Evolutionary conservation across 345 rosid genomes (phyloP).

Genomic region (Acer yangbiense): DNA sequence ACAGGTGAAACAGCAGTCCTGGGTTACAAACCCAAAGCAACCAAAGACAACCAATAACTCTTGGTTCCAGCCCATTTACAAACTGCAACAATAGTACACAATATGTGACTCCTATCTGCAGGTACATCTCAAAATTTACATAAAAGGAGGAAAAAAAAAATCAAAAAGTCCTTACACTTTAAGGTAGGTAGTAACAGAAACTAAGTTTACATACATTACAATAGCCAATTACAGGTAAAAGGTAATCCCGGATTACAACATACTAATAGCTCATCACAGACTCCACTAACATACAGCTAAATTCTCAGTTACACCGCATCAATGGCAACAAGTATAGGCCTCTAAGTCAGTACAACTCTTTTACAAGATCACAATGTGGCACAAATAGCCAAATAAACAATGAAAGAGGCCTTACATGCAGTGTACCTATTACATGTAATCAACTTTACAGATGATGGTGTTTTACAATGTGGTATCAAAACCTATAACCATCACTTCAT

Average conservation of each 20-base stretch:
- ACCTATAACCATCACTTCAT: slow-evolving; percentile 22
- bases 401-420: slow-evolving; percentile 32
- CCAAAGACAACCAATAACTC: not conserved
- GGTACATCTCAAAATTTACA: slow-evolving; percentile 15
- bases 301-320: slow-evolving; percentile 24
- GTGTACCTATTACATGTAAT: slow-evolving; percentile 32
- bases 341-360: slow-evolving; percentile 25
- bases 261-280: slow-evolving; percentile 16
- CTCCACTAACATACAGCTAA: slow-evolving; percentile 19
- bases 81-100: slow-evolving; percentile 19
- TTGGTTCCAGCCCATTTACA: slow-evolving; percentile 12
- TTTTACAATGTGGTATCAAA: slow-evolving; percentile 23
- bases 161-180: not conserved
- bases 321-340: slow-evolving; percentile 21
- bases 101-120: slow-evolving; percentile 5
- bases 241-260: slow-evolving; percentile 19
- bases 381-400: slow-evolving; percentile 23
- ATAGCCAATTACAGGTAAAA: slow-evolving; percentile 24
- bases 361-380: slow-evolving; percentile 32
- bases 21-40: slow-evolving; percentile 21
- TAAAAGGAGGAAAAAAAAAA: not conserved
- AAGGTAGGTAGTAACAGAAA: not conserved
- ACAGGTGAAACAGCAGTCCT: slow-evolving; percentile 20
- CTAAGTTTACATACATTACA: slow-evolving; percentile 22
- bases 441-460: slow-evolving; percentile 23